Base-by-base conservation (phyloP, 2,329 filamentous ascomycete genomes). In the Rhinocladiella mackenziei region DNA sequence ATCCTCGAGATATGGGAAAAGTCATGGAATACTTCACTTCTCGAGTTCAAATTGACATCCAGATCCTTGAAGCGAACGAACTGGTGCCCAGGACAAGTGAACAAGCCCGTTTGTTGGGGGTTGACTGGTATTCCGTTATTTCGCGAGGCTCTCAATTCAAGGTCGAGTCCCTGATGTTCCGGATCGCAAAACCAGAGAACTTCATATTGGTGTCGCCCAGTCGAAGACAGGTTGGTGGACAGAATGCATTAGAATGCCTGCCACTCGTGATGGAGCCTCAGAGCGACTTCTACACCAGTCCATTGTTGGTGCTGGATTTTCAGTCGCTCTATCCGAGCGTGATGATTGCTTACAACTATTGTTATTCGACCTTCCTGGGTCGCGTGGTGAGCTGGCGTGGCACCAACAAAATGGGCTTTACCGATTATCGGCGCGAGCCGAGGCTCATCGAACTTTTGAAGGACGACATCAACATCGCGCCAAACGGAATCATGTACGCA, bases 281-380 rank as follows among this genome's bases (percentile, higher is more conserved):
- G 58, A 96, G 89, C 55, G 86, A 83, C 5, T 95, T 98, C 61
- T 98, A 98, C 65, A 88, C 74, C 44, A 92, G 86, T 50, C 92
- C 92, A 0, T 63, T 98, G 0, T 62, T 98, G 3, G 92, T 98
- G 0, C 73, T 98, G 5, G 92, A 98, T 65, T 98, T 98, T 53
- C 91, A 97, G 60, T 94, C 88, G 48, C 69, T 98, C 35, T 98
- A 98, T 55, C 92, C 92, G 0, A 96, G 89, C 64, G 83, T 97
- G 48, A 96, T 98, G 89, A 97, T 98, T 60, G 92, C 92, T 0
- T 97, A 98, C 70, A 98, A 98, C 60, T 92, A 96, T 62, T 98
- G 92, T 68, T 98, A 98, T 62, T 97, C 92, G 0, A 98, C 92
- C 0, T 98, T 89, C 56, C 74, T 97, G 0, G 92, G 92, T 0